These are phyloP conservation scores for Mycena rosella DNA, from an alignment of 768 basidiomycete species.

Conservation along the genomic window DNA sequence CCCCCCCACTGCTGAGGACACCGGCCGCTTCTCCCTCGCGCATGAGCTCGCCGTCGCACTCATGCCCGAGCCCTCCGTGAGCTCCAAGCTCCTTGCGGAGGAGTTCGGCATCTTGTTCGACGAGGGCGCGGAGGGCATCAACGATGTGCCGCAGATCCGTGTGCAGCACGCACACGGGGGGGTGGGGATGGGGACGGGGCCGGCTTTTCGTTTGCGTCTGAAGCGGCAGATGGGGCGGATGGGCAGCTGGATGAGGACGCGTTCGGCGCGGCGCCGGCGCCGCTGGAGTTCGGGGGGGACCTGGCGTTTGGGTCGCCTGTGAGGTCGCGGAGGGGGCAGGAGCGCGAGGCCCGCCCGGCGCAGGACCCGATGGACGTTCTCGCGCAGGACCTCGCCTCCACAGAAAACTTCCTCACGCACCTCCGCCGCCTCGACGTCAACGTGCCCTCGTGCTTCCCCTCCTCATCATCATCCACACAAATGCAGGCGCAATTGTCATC, in stretches of 20 bases:
- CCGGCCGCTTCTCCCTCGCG: constrained; percentile 77
- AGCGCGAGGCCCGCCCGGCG: too few species aligned
- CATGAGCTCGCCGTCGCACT: constrained; percentile 90
- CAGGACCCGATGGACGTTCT: constrained; percentile 81
- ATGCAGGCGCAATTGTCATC: not conserved
- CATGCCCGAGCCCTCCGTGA: constrained; percentile 86
- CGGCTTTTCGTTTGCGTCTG: constrained; percentile 54
- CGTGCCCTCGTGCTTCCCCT: constrained; percentile 38
- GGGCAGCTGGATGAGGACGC: constrained; percentile 44
- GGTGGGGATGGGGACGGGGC: too few species aligned
- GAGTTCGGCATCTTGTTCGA: constrained; percentile 93
- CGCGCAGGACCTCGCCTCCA: constrained; percentile 79
- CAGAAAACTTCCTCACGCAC: constrained; percentile 81
- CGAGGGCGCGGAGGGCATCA: constrained; percentile 87
- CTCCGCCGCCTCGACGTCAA: constrained; percentile 78
- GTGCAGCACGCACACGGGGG: too few species aligned
- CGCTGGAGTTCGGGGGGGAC: constrained; percentile 28
- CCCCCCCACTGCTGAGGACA: constrained; percentile 55
- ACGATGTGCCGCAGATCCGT: constrained; percentile 54
- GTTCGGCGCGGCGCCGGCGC: constrained; percentile 45
- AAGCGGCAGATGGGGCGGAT: too few species aligned
- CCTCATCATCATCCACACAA: constrained; percentile 25
- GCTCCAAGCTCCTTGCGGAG: constrained; percentile 84
- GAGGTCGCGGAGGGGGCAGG: too few species aligned
- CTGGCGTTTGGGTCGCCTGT: constrained; percentile 36